Percentiles rank a stretch among this genome's conserved stretches.
phyloP scores from a whole-genome alignment of 179 eudicot species.

The Heliamphora pulchella region DNA sequence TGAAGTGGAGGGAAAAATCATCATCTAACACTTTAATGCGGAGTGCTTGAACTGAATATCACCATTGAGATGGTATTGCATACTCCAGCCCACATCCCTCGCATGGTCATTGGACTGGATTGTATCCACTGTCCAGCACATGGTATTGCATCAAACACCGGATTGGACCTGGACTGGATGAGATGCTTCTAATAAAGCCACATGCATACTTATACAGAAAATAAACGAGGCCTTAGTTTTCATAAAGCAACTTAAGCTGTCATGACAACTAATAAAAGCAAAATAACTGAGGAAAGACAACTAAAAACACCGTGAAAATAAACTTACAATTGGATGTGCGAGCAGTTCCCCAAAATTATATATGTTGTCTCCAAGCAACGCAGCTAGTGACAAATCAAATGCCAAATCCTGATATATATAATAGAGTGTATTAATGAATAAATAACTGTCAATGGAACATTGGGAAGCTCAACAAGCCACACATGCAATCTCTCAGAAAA shows the following conservation, averaged over 20 bases:
- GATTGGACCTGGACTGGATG: too few species aligned
- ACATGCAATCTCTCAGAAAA: slow-evolving; percentile 12
- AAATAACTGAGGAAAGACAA: background rate
- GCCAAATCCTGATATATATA: slow-evolving; percentile 67
- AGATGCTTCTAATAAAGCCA: too few species aligned
- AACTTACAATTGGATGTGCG: slow-evolving; percentile 94
- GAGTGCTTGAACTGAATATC: too few species aligned
- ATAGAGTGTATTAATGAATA: background rate
- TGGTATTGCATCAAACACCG: too few species aligned
- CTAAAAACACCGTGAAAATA: background rate
- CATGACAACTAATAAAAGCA: background rate
- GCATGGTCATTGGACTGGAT: too few species aligned
- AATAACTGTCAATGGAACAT: background rate
- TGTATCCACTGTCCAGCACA: too few species aligned
- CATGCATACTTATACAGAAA: too few species aligned
- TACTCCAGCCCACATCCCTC: too few species aligned
- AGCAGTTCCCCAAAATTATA: slow-evolving; percentile 99
- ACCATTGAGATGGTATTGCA: too few species aligned
- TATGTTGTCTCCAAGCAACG: slow-evolving; percentile 91
- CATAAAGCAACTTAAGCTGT: slow-evolving; percentile 4
- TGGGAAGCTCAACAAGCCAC: background rate
- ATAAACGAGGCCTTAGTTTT: too few species aligned
- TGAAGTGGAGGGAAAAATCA: too few species aligned
- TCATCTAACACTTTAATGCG: too few species aligned
- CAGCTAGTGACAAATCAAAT: slow-evolving; percentile 93